A percentile compares a stretch with the other conserved stretches of the same genome.
phyloP scores from a whole-genome alignment of 768 basidiomycete genomes.

The Ephemerocybe angulata region DNA sequence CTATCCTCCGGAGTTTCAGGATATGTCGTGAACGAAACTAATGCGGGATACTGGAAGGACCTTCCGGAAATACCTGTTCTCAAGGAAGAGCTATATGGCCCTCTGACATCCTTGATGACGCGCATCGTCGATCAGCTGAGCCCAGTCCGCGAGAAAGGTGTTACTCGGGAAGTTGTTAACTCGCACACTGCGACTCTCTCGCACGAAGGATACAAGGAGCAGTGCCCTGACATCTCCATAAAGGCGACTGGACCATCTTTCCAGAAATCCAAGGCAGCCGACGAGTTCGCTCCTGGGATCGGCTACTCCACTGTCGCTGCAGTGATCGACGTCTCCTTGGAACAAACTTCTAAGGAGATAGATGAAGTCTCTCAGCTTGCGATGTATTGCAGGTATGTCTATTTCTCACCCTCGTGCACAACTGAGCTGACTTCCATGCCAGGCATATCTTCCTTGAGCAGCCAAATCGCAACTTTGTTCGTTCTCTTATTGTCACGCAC shows the following conservation, averaged over 20 bases:
- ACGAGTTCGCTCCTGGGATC: not conserved
- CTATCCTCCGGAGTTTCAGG: too few species aligned
- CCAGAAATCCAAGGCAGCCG: not conserved
- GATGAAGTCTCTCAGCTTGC: not conserved
- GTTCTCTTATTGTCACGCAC: conserved; percentile 15
- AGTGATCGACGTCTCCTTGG: not conserved
- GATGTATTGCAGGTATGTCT: not conserved
- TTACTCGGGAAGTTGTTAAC: not conserved
- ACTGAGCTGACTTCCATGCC: not conserved
- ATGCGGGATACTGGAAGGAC: too few species aligned
- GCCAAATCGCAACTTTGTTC: conserved; percentile 18
- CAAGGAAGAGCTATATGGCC: not conserved
- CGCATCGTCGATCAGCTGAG: not conserved
- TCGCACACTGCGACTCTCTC: not conserved
- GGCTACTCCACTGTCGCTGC: not conserved
- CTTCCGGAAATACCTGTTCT: not conserved
- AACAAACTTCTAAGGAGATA: not conserved
- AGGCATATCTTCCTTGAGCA: conserved; percentile 20
- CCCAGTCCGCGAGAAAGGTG: not conserved
- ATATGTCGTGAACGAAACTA: too few species aligned
- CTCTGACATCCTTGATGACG: not conserved
- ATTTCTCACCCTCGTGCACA: too few species aligned
- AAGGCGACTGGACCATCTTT: not conserved
- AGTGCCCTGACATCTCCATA: not conserved
- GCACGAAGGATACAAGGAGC: not conserved